Evolutionary conservation across 1,139 yeast species (phyloP), one percentile per base, ranked within the genome.

Genomic region (Spathaspora sp.): DNA sequence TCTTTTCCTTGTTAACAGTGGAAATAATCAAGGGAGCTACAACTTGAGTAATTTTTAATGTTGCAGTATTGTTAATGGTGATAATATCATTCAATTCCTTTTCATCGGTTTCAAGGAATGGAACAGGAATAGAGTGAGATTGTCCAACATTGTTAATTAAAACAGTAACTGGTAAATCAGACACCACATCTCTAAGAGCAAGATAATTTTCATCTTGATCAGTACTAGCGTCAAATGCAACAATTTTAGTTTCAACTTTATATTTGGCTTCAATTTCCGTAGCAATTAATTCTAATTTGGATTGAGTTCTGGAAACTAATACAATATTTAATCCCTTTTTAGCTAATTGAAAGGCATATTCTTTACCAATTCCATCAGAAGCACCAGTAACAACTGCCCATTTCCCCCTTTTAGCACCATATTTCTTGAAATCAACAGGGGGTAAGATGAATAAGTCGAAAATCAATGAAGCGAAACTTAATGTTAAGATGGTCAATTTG

Each of bases 371-470:
- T 38, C 99, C 99, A 64, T 93, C 99, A 43, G 97, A 89, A 5
- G 98, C 95, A 49, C 99, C 99, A 5, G 99, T 93, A 23, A 93
- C 79, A 29, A 93, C 86, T 7, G 97, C 97, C 96, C 96, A 89
- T 47, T 77, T 70, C 26, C 80, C 83, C 43, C 69, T 70, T 49
- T 57, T 75, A 39, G 74, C 70, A n/a, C 97, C 97, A 61, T 89
- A 90, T 63, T 81, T 84, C 43, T 61, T 59, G 60, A 78, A 83
- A 61, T 80, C 72, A 41, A 82, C 82, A 5, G 84, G 70, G 10
- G 95, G 91, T 29, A 86, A 72, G 37, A 89, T 56, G 58, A 78
- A 84, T 47, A 83, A 67, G 57, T 88, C 93, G 27, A 73, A 55
- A 39, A 82, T 46, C 49, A 83, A 60, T 7, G 82, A 61, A 7